Evolutionary conservation across 2,329 filamentous ascomycete genomes (phyloP).

Genomic region (Lachnellula subtilissima): DNA sequence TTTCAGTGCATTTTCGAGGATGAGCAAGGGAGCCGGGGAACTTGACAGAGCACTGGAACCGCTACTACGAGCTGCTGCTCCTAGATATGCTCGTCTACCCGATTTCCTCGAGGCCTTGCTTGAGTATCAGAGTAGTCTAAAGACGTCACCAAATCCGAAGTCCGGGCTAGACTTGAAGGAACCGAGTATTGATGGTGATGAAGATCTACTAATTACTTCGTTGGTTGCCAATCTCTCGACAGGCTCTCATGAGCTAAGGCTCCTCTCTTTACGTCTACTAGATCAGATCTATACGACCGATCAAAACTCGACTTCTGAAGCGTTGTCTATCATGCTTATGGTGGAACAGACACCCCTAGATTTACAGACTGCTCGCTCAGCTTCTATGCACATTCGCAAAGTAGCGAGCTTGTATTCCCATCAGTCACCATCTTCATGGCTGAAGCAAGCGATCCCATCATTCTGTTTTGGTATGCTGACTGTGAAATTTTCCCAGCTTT

Average conservation of each 20-base stretch:
- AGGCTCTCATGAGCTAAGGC: slow-evolving; percentile 68
- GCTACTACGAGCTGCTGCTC: slow-evolving; percentile 60
- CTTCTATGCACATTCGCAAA: slow-evolving; percentile 83
- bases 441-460: slow-evolving; percentile 67
- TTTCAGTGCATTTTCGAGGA: slow-evolving; percentile 66
- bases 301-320: slow-evolving; percentile 45
- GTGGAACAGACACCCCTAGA: slow-evolving; percentile 76
- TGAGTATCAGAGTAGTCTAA: slow-evolving; percentile 44
- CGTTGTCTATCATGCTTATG: slow-evolving; percentile 63
- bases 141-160: slow-evolving; percentile 14
- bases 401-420: slow-evolving; percentile 46
- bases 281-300: slow-evolving; percentile 51
- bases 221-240: slow-evolving; percentile 71
- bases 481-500: slow-evolving; percentile 76
- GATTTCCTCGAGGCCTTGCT: slow-evolving; percentile 63
- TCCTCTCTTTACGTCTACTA: slow-evolving; percentile 69
- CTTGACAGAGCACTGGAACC: slow-evolving; percentile 60
- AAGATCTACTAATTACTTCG: slow-evolving; percentile 57
- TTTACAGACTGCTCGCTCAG: slow-evolving; percentile 67
- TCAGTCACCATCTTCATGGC: slow-evolving; percentile 62
- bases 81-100: slow-evolving; percentile 58
- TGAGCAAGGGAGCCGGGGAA: slow-evolving; percentile 54
- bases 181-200: slow-evolving; percentile 42
- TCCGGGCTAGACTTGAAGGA: slow-evolving; percentile 2
- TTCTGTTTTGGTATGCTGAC: slow-evolving; percentile 90